phyloP scores from a whole-genome alignment of 306 rosid genomes.

The Geum urbanum region DNA sequence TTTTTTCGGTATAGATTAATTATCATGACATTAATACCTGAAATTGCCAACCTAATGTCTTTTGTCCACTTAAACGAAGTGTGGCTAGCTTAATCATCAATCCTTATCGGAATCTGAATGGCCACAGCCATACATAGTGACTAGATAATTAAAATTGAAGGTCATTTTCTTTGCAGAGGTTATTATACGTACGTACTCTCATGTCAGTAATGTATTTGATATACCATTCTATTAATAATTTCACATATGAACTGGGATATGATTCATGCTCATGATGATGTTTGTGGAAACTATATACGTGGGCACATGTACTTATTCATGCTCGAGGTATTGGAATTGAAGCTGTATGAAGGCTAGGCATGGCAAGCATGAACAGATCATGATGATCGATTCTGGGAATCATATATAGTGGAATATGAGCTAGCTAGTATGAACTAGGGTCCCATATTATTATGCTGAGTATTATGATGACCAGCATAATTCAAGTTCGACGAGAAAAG shows the following conservation, averaged over 20 bases:
- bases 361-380: neutral
- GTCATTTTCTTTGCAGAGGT: no score
- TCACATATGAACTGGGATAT: no score
- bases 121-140: neutral
- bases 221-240: no score
- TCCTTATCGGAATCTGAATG: neutral
- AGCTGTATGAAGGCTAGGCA: neutral
- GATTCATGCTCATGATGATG: neutral
- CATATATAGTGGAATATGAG: neutral
- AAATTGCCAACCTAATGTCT: neutral
- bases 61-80: slow-evolving; percentile 3
- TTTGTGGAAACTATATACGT: neutral
- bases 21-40: neutral
- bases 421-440: neutral
- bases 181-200: no score
- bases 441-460: neutral
- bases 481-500: neutral
- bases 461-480: neutral
- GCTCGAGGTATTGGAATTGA: no score
- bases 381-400: neutral
- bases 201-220: no score
- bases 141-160: neutral
- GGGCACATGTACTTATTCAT: no score
- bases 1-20: neutral
- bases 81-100: neutral